Evolutionary conservation across 106 monocot genomes (phyloP).

Genomic region (Dendrobium catenatum): DNA sequence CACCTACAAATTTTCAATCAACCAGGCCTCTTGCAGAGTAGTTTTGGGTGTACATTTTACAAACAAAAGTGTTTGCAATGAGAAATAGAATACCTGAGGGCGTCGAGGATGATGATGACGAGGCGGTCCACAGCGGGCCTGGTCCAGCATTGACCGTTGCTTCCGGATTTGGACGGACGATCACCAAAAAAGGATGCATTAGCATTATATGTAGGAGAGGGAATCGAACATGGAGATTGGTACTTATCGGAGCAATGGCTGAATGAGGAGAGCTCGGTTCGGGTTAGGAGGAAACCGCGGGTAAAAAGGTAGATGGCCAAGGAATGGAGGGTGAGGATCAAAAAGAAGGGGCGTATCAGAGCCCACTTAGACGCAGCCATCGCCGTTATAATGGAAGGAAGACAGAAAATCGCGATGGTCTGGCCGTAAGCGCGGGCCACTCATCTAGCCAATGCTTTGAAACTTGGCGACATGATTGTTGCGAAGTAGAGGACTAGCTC

Average conservation of each 20-base stretch:
- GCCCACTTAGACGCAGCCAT: slow-evolving; percentile 5
- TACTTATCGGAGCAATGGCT: slow-evolving; percentile 53
- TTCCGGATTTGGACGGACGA: slow-evolving; percentile 1
- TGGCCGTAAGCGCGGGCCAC: neutral
- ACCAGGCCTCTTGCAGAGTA: neutral
- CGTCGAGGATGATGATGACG: slow-evolving; percentile 85
- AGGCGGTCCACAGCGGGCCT: slow-evolving; percentile 68
- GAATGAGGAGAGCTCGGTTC: slow-evolving; percentile 82
- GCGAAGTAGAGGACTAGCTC: neutral
- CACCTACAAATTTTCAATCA: neutral
- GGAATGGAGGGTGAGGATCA: slow-evolving; percentile 53
- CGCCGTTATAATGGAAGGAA: neutral
- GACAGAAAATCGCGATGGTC: neutral
- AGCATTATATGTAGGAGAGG: slow-evolving; percentile 5
- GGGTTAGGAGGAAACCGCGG: slow-evolving; percentile 89
- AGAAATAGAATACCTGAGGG: slow-evolving; percentile 44
- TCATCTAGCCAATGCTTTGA: neutral
- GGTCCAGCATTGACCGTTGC: slow-evolving; percentile 51
- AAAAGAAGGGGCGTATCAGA: slow-evolving; percentile 35
- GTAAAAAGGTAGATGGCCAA: slow-evolving; percentile 78
- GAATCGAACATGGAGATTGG: slow-evolving; percentile 22
- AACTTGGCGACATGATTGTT: neutral
- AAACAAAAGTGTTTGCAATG: neutral
- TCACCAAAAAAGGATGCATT: neutral
- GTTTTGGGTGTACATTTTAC: neutral